Conservation (phyloP, 768 basidiomycete genomes). For the Boletus subparvulus region DNA sequence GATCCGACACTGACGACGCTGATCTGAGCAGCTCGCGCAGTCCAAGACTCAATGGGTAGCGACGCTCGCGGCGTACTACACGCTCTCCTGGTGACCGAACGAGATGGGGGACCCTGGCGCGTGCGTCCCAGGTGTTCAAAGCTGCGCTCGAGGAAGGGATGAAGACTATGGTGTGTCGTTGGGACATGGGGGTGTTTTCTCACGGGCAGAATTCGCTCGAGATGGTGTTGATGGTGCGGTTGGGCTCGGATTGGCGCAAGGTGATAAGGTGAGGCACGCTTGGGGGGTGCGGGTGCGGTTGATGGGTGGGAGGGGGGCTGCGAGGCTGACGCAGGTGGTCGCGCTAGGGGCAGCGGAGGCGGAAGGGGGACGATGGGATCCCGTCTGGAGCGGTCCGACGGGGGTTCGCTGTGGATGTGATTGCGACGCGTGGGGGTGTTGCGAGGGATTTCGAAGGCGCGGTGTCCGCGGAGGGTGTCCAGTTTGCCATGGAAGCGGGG, state of each 20-base stretch:
- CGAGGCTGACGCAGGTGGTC: slow-evolving; percentile 20
- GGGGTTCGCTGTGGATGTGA: slow-evolving; percentile 54
- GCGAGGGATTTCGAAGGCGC: slow-evolving; percentile 43
- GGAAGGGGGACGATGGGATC: slow-evolving; percentile 46
- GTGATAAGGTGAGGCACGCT: slow-evolving; percentile 47
- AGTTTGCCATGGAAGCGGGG: slow-evolving; percentile 62
- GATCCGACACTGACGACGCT: background rate
- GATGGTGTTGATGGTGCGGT: slow-evolving; percentile 56
- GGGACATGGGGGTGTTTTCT: slow-evolving; percentile 60
- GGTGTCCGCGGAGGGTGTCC: slow-evolving; percentile 45
- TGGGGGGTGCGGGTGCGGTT: slow-evolving; percentile 50
- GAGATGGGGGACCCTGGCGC: slow-evolving; percentile 33
- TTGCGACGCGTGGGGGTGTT: slow-evolving; percentile 39
- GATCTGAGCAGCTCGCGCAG: slow-evolving; percentile 17
- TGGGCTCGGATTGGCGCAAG: slow-evolving; percentile 52
- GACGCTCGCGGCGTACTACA: slow-evolving; percentile 53
- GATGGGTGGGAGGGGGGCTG: slow-evolving; percentile 44
- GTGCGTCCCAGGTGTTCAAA: slow-evolving; percentile 41
- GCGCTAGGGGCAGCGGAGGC: slow-evolving; percentile 23
- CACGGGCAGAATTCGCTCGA: slow-evolving; percentile 63
- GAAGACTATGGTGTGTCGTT: slow-evolving; percentile 57
- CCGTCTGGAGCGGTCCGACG: slow-evolving; percentile 53
- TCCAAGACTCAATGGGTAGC: slow-evolving; percentile 52
- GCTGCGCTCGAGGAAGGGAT: slow-evolving; percentile 43
- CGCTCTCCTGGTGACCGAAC: slow-evolving; percentile 19